phyloP scores from a whole-genome alignment of 1,284 basidiomycete species.

The Sporisorium scitamineum region DNA sequence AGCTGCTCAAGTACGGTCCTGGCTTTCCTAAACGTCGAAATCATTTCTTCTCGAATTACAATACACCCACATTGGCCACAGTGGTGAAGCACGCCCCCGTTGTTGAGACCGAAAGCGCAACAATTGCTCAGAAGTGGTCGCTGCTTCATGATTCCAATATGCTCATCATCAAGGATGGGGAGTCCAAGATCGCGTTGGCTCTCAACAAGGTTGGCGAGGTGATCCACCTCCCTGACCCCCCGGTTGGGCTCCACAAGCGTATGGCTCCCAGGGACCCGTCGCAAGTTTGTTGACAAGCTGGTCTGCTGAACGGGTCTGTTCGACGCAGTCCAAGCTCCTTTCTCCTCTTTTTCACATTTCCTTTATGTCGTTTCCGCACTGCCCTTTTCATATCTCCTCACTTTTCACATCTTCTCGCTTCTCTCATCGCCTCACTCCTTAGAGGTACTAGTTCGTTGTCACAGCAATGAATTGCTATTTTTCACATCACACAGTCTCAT shows the following conservation, averaged over 20 bases:
- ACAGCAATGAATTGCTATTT: not conserved
- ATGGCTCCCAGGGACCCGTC: too few species aligned
- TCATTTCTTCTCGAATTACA: too few species aligned
- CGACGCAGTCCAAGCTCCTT: not conserved
- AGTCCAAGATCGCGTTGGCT: not conserved
- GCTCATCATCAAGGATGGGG: not conserved
- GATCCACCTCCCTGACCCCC: too few species aligned
- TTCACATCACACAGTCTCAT: not conserved
- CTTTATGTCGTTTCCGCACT: too few species aligned
- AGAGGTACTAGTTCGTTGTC: not conserved
- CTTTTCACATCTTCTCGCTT: not conserved
- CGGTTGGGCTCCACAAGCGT: too few species aligned
- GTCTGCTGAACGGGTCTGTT: not conserved
- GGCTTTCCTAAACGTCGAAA: not conserved
- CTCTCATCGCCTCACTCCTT: not conserved
- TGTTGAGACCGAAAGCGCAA: too few species aligned
- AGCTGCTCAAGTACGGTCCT: conserved; percentile 1
- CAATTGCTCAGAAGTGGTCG: not conserved
- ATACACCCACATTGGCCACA: too few species aligned
- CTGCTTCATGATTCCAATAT: not conserved
- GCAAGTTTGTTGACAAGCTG: not conserved
- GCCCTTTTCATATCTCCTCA: not conserved
- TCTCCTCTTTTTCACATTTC: not conserved
- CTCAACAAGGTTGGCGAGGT: conserved; percentile 5
- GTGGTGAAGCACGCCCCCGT: too few species aligned